Evolutionary conservation across 768 basidiomycete genomes (phyloP).

Genomic region (Sarcomyxa edulis): DNA sequence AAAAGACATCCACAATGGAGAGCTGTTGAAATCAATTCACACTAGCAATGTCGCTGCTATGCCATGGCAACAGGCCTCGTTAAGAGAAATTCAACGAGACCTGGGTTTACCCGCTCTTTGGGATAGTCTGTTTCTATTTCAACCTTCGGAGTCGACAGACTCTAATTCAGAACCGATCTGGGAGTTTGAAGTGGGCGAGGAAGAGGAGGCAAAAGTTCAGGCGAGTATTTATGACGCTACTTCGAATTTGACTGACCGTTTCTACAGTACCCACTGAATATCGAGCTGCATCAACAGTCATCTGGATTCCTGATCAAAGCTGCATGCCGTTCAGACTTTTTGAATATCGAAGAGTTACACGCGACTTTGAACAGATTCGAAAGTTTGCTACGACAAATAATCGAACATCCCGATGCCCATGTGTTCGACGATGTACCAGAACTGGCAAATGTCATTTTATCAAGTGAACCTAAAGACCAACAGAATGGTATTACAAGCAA

Average conservation of each 20-base stretch:
- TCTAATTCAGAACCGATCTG: conserved; percentile 20
- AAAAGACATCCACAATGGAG: conserved; percentile 19
- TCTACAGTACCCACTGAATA: conserved; percentile 37
- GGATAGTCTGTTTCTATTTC: conserved; percentile 41
- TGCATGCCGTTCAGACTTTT: conserved; percentile 26
- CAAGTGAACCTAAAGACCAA: no score
- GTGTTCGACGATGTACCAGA: no score
- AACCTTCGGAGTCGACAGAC: conserved; percentile 20
- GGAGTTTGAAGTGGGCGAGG: conserved; percentile 15
- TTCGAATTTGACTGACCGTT: background rate
- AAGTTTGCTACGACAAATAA: conserved; percentile 10
- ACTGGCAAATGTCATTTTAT: no score
- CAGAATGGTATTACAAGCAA: no score
- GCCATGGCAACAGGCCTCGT: conserved; percentile 41
- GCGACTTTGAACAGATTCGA: conserved; percentile 14
- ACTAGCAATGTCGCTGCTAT: conserved; percentile 30
- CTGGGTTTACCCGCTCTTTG: conserved; percentile 26
- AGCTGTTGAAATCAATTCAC: conserved; percentile 31
- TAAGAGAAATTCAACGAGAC: conserved; percentile 32
- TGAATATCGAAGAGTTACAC: conserved; percentile 19
- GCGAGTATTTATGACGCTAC: conserved; percentile 10
- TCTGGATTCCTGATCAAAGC: conserved; percentile 27
- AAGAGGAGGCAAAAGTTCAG: conserved; percentile 20
- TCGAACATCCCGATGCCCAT: conserved; percentile 10
- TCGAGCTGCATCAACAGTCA: conserved; percentile 30